phyloP scores from a whole-genome alignment of 371 early-diverging fungal species.

The Apophysomyces elegans region DNA sequence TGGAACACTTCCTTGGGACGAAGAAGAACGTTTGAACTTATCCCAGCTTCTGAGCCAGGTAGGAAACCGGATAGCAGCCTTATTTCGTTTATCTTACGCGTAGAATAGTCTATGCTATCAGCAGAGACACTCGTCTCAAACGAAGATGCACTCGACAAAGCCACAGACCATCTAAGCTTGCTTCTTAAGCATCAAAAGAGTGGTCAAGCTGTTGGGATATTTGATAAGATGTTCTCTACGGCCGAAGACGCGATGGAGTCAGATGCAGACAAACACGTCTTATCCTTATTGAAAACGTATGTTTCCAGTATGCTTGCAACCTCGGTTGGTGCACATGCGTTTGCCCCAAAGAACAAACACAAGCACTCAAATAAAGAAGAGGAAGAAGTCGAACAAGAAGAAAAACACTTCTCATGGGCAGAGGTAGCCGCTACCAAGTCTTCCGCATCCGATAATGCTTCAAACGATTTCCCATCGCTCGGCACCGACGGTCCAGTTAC shows the following conservation, averaged over 20 bases:
- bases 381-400: slow-evolving; percentile 23
- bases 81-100: neutral
- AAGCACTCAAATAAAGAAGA: slow-evolving; percentile 5
- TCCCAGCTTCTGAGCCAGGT: slow-evolving; percentile 19
- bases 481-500: neutral
- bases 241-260: slow-evolving; percentile 45
- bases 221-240: slow-evolving; percentile 41
- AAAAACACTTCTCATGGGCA: slow-evolving; percentile 28
- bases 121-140: slow-evolving; percentile 18
- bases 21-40: slow-evolving; percentile 20
- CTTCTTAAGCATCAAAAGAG: slow-evolving; percentile 22
- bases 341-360: slow-evolving; percentile 11
- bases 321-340: slow-evolving; percentile 19
- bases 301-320: slow-evolving; percentile 22
- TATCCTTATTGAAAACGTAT: slow-evolving; percentile 22
- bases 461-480: slow-evolving; percentile 1
- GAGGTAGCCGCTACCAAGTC: slow-evolving; percentile 36
- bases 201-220: slow-evolving; percentile 16
- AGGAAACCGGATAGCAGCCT: neutral
- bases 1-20: slow-evolving; percentile 17
- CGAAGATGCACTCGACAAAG: slow-evolving; percentile 13
- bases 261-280: slow-evolving; percentile 46
- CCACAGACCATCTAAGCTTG: slow-evolving; percentile 20
- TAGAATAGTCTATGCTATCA: slow-evolving; percentile 22
- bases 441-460: slow-evolving; percentile 19